Base-by-base conservation (phyloP, 2,329 filamentous ascomycete genomes). In the Fusarium torulosum region DNA sequence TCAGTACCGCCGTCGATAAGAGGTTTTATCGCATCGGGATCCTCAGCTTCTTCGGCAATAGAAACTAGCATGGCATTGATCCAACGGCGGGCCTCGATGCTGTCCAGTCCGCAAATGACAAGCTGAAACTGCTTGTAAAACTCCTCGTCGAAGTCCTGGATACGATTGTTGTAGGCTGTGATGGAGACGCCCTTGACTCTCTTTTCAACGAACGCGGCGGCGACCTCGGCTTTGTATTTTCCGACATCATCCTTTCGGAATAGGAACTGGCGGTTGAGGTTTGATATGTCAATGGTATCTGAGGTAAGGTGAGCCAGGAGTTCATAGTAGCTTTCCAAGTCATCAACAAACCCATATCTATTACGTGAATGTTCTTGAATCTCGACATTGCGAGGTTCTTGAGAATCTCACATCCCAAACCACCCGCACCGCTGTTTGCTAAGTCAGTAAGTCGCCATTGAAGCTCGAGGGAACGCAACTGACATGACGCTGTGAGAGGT, bases 261-360 rank as follows among this genome's bases (percentile, higher is more conserved):
- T 60, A 99, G 88, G 76, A 99, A 99, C 75, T 99, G 96, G 41
- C 96, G 91, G 80, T 99, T 99, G 21, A 99, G 86, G 78, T 99
- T 99, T 50, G 94, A 97, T 63, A 99, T 95, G 76, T 99, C 96
- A 78, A 99, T 99, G 2, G 95, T 99, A 79, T 99, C 94, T 93
- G 70, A 43, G 42, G 43, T 3, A 23, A 50, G 38, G 70, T 65
- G 50, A 72, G 68, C 49, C 17, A 37, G 43, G 55, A 23, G 38
- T 53, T 31, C 19, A 25, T 23, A 15, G 37, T 19, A 37, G 35
- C 35, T 37, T 37, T 37, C 17, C 35, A 9, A 9, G 17, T 13
- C 9, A 21, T 31, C 17, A n/a, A 76, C 84, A 59, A 80, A 91
- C 91, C 93, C 96, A 99, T 99, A 81, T 99, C 96, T 74, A 99